These are phyloP conservation scores for Rhododendron simsii DNA, from an alignment of 148 eudicot species.

Conservation along the genomic window DNA sequence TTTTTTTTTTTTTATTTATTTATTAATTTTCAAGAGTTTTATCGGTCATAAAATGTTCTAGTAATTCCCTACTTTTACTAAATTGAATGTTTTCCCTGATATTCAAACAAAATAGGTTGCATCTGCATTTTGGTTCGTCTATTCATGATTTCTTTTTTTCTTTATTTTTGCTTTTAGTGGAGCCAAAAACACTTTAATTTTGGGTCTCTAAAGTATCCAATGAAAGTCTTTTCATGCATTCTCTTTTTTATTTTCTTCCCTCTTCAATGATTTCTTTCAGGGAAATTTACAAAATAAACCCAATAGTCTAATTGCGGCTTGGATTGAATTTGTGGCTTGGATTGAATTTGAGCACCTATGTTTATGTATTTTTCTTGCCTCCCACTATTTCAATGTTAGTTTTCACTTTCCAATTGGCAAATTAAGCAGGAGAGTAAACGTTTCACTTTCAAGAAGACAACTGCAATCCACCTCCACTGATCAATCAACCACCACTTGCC, in stretches of 20 bases:
- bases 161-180: not conserved
- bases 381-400: not conserved
- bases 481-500: slow-evolving; percentile 24
- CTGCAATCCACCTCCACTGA: slow-evolving; percentile 26
- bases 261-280: not conserved
- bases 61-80: not conserved
- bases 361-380: not conserved
- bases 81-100: not conserved
- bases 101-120: not conserved
- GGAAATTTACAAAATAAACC: not conserved
- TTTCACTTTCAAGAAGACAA: slow-evolving; percentile 55
- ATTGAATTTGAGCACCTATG: too few species aligned
- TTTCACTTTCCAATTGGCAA: not conserved
- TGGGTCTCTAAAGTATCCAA: slow-evolving; percentile 11
- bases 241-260: not conserved
- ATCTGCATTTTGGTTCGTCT: not conserved
- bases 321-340: too few species aligned
- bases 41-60: not conserved
- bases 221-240: slow-evolving; percentile 7
- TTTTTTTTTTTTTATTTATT: not conserved
- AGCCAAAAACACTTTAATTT: slow-evolving; percentile 6
- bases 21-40: not conserved
- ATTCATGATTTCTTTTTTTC: not conserved
- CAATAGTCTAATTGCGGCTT: not conserved
- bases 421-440: slow-evolving; percentile 53